phyloP scores from a whole-genome alignment of 73 alveolate species.

The Paraurostyla sp. region DNA sequence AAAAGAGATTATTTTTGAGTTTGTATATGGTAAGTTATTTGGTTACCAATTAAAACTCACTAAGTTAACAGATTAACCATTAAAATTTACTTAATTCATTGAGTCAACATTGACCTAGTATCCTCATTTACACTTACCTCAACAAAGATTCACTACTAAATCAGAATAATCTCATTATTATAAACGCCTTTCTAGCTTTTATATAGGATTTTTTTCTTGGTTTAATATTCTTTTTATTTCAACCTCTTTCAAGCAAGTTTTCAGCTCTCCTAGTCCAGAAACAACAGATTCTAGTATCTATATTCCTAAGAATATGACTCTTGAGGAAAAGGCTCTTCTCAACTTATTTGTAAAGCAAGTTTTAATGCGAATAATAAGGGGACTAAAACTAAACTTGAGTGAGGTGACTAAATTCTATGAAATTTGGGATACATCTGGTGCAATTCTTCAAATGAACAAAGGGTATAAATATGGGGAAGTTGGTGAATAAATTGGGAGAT shows the following conservation, averaged over 20 bases:
- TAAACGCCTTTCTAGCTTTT: slow-evolving; percentile 19
- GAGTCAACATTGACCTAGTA: background rate
- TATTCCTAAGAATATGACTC: no score
- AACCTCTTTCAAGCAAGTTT: background rate
- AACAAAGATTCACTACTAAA: background rate
- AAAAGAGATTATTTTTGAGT: slow-evolving; percentile 26
- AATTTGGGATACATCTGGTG: slow-evolving; percentile 44
- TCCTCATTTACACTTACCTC: slow-evolving; percentile 32
- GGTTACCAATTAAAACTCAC: slow-evolving; percentile 27
- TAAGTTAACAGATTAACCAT: background rate
- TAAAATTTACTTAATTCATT: background rate
- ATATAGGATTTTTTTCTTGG: slow-evolving; percentile 43
- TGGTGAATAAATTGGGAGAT: slow-evolving; percentile 13
- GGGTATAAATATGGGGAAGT: slow-evolving; percentile 52
- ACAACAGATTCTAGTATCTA: background rate
- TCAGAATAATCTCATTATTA: background rate
- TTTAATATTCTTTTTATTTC: slow-evolving; percentile 10
- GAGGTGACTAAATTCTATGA: slow-evolving; percentile 34
- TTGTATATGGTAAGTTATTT: slow-evolving; percentile 42
- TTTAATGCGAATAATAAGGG: slow-evolving; percentile 11
- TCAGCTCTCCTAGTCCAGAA: slow-evolving; percentile 4
- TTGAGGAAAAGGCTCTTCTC: slow-evolving; percentile 47
- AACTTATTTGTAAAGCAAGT: slow-evolving; percentile 46
- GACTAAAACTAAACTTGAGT: slow-evolving; percentile 2
- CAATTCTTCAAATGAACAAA: slow-evolving; percentile 14